Conservation (phyloP, 805 yeast genomes). For the Starmerella powellii region DNA sequence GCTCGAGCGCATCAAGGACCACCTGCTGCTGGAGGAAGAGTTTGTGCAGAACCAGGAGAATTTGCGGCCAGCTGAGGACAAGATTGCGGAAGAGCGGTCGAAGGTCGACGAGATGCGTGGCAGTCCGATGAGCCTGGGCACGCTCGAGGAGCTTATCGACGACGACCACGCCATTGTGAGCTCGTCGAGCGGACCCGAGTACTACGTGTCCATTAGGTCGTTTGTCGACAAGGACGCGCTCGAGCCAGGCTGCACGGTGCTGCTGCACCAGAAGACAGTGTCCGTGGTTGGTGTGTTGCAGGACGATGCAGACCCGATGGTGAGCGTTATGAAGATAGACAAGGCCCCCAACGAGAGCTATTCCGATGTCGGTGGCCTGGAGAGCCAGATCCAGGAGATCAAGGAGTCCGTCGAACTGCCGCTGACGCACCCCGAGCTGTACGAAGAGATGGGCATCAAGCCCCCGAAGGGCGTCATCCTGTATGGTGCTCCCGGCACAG, state of each 20-base stretch:
- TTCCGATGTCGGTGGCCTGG: slow-evolving; percentile 95
- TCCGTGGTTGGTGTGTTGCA: slow-evolving; percentile 95
- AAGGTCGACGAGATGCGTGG: slow-evolving; percentile 94
- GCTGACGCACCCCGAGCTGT: slow-evolving; percentile 87
- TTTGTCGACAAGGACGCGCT: slow-evolving; percentile 92
- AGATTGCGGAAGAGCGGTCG: slow-evolving; percentile 90
- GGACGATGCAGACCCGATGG: slow-evolving; percentile 97
- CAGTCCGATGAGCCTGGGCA: slow-evolving; percentile 90
- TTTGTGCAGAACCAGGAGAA: slow-evolving; percentile 91
- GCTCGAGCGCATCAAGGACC: slow-evolving; percentile 94
- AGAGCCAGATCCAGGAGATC: slow-evolving; percentile 90
- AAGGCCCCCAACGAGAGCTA: slow-evolving; percentile 95
- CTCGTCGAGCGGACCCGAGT: slow-evolving; percentile 91
- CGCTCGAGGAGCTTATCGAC: slow-evolving; percentile 91
- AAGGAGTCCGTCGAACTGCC: slow-evolving; percentile 96
- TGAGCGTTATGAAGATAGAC: slow-evolving; percentile 92
- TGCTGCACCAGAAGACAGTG: slow-evolving; percentile 90
- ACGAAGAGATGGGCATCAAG: slow-evolving; percentile 97
- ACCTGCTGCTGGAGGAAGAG: slow-evolving; percentile 85
- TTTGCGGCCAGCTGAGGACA: slow-evolving; percentile 90
- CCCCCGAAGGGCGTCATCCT: slow-evolving; percentile 97
- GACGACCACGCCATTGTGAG: slow-evolving; percentile 99
- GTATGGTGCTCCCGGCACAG: slow-evolving; percentile 97
- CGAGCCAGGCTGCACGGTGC: slow-evolving; percentile 94
- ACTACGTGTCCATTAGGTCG: slow-evolving; percentile 87